Evolutionary conservation across 768 basidiomycete species (phyloP).

Genomic region (Tylopilus plumbeoviolaceoides): DNA sequence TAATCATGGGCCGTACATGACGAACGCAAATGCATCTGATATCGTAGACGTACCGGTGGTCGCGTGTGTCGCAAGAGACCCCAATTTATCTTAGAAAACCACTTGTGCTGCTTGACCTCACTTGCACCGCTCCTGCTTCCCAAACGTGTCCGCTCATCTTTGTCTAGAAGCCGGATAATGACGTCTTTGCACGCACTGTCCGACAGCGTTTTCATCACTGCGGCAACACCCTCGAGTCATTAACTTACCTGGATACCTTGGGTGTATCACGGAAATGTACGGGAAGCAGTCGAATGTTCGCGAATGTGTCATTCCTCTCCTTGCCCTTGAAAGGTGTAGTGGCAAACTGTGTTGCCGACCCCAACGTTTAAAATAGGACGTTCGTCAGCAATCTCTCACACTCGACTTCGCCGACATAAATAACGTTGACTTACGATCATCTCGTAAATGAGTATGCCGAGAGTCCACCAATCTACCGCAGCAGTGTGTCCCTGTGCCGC

Average conservation of each 20-base stretch:
- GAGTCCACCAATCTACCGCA: conserved; percentile 99
- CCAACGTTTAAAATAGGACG: conserved; percentile 21
- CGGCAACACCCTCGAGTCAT: neutral
- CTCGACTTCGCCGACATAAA: conserved; percentile 16
- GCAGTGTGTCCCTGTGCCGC: conserved; percentile 95
- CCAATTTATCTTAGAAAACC: conserved; percentile 97
- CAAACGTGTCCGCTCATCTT: conserved; percentile 82
- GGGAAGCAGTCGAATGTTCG: conserved; percentile 85
- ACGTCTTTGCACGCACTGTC: conserved; percentile 83
- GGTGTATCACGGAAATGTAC: conserved; percentile 85
- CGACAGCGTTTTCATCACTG: conserved; percentile 7
- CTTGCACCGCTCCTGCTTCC: conserved; percentile 94
- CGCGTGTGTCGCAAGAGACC: conserved; percentile 87
- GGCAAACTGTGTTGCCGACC: conserved; percentile 64
- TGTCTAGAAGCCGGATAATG: conserved; percentile 83
- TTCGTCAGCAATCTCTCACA: conserved; percentile 32
- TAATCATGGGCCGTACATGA: neutral
- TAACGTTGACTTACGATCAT: conserved; percentile 79
- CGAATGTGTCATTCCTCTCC: conserved; percentile 92
- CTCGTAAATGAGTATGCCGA: conserved; percentile 97
- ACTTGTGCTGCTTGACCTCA: conserved; percentile 98
- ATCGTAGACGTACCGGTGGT: conserved; percentile 70
- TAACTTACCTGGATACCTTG: conserved; percentile 67
- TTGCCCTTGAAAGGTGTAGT: conserved; percentile 98
- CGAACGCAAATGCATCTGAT: neutral